A percentile compares a stretch with the other conserved stretches of the same genome.
phyloP scores from a whole-genome alignment of 371 early-diverging fungal genomes.

The Syncephalastrum monosporum region DNA sequence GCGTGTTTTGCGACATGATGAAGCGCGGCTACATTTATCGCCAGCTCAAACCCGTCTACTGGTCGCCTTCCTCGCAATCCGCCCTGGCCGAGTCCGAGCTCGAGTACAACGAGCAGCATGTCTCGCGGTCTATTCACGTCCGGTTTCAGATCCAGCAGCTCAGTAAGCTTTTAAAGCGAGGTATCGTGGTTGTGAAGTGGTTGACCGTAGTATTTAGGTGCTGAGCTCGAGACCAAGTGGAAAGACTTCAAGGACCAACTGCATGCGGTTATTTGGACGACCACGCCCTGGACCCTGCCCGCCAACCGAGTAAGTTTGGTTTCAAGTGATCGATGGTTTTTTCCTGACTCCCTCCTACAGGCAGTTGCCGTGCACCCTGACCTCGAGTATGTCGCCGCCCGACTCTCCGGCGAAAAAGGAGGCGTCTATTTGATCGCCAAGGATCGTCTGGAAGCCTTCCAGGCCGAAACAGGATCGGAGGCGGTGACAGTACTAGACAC shows the following conservation, averaged over 20 bases:
- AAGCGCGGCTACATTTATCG: constrained; percentile 73
- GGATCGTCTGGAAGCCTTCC: constrained; percentile 42
- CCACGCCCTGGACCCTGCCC: constrained; percentile 96
- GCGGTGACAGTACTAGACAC: constrained; percentile 20
- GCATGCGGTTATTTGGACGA: constrained; percentile 88
- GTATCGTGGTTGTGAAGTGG: no score
- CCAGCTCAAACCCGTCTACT: constrained; percentile 85
- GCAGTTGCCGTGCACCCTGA: constrained; percentile 81
- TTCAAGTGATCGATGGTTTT: background rate
- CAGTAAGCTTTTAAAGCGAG: constrained; percentile 19
- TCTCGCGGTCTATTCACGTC: constrained; percentile 76
- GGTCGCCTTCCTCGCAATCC: constrained; percentile 88
- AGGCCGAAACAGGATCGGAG: constrained; percentile 16
- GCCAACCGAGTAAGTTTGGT: constrained; percentile 63
- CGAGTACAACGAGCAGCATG: constrained; percentile 85
- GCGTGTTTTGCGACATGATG: constrained; percentile 78
- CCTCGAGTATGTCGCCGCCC: constrained; percentile 61
- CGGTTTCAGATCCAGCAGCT: constrained; percentile 51
- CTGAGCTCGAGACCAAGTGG: constrained; percentile 23
- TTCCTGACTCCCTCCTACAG: constrained; percentile 9
- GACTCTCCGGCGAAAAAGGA: constrained; percentile 12
- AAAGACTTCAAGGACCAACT: constrained; percentile 18
- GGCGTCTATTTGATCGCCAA: constrained; percentile 49
- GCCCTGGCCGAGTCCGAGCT: constrained; percentile 93
- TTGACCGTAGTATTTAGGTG: constrained; percentile 6